Percentiles rank a stretch among this genome's conserved stretches.
These are phyloP conservation scores for Euptelea pleiosperma DNA, from an alignment of 164 flowering plant genomes.

Conservation along the genomic window DNA sequence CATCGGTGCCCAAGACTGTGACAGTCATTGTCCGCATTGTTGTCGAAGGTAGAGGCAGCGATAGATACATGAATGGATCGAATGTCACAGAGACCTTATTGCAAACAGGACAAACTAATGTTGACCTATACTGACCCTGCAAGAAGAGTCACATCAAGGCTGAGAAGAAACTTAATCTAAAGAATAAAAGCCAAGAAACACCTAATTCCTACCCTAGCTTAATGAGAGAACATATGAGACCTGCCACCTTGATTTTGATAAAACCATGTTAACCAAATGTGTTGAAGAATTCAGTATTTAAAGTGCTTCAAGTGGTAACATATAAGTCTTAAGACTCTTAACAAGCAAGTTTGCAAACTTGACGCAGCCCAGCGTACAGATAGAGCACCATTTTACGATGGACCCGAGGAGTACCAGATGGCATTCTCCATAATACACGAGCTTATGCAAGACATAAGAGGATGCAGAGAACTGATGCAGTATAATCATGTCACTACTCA, in stretches of 20 bases:
- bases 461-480: too few species aligned
- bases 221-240: neutral
- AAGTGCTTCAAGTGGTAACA: too few species aligned
- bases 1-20: constrained; percentile 66
- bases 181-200: constrained; percentile 1
- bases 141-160: constrained; percentile 11
- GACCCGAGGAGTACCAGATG: too few species aligned
- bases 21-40: constrained; percentile 75
- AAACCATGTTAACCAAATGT: neutral
- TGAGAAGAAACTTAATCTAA: neutral
- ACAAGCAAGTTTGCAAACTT: neutral
- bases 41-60: constrained; percentile 89
- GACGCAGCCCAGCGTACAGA: too few species aligned
- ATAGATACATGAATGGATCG: constrained; percentile 96
- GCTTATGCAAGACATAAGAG: too few species aligned
- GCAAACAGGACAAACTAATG: constrained; percentile 82
- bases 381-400: too few species aligned
- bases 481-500: too few species aligned
- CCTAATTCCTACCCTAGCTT: neutral
- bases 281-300: neutral
- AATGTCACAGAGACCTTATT: constrained; percentile 77
- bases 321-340: too few species aligned
- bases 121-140: constrained; percentile 93
- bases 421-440: too few species aligned
- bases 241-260: constrained; percentile 1